Percentiles rank a stretch among this genome's conserved stretches.
phyloP scores from a whole-genome alignment of 73 alveolate genomes.

The Effrenium voratum region DNA sequence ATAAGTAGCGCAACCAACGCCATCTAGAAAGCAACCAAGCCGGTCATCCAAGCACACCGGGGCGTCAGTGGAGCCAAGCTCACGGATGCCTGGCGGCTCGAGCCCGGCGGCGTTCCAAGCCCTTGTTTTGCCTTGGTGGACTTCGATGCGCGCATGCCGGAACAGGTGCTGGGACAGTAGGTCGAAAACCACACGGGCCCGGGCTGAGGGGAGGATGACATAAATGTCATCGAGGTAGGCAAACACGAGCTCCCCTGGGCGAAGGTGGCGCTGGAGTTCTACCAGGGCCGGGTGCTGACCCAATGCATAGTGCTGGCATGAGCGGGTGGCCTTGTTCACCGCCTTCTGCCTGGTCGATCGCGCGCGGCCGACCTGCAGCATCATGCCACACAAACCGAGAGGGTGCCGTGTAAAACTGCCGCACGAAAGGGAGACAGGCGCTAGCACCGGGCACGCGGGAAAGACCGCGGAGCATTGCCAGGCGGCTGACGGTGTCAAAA shows the following conservation, averaged over 20 bases:
- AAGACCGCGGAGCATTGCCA: background rate
- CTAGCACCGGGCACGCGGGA: background rate
- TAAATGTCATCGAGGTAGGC: background rate
- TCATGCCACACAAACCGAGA: background rate
- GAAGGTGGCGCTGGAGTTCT: background rate
- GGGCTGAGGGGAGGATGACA: background rate
- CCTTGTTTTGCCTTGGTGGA: background rate
- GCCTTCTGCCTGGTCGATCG: too few relatives aligned
- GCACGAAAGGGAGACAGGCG: background rate
- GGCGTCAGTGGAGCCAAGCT: background rate
- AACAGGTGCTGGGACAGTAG: background rate
- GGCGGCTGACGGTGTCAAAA: background rate
- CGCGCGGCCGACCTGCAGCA: too few relatives aligned
- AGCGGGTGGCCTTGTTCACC: background rate
- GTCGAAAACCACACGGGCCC: background rate
- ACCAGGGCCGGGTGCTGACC: background rate
- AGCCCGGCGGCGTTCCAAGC: background rate
- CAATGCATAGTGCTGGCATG: background rate
- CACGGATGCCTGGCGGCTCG: background rate
- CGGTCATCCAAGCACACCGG: too few relatives aligned
- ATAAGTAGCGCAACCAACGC: too few relatives aligned
- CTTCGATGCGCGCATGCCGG: background rate
- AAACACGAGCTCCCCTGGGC: background rate
- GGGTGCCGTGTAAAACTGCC: background rate
- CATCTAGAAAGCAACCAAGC: too few relatives aligned